phyloP scores from a whole-genome alignment of 2,329 filamentous ascomycete genomes.

The Pseudogymnoascus sp. region DNA sequence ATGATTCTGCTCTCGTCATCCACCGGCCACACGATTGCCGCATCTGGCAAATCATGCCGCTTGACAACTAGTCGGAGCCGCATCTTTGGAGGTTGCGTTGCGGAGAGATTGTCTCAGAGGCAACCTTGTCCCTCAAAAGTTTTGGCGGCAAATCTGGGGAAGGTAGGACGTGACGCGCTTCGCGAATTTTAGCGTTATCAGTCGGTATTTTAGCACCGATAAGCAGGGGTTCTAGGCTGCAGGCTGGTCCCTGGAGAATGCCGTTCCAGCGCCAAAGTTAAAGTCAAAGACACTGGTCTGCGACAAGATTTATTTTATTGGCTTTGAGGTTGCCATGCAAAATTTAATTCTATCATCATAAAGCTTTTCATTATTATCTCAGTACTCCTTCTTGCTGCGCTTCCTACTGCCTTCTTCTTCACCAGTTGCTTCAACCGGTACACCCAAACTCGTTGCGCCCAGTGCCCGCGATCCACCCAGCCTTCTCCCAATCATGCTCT shows the following conservation, averaged over 20 bases:
- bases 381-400: not conserved
- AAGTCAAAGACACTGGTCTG: not conserved
- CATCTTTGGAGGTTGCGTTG: constrained; percentile 35
- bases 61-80: constrained; percentile 67
- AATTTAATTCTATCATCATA: not conserved
- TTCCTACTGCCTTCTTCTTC: constrained; percentile 4
- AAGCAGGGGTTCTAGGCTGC: constrained; percentile 2
- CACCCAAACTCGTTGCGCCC: constrained; percentile 27
- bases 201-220: not conserved
- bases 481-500: constrained; percentile 36
- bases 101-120: not conserved
- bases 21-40: constrained; percentile 64
- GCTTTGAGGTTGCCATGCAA: not conserved
- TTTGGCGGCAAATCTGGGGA: constrained; percentile 1
- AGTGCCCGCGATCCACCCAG: constrained; percentile 24
- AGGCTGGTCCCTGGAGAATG: not conserved
- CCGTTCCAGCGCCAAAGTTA: not conserved
- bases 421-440: constrained; percentile 18
- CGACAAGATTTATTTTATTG: not conserved
- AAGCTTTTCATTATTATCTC: constrained; percentile 7
- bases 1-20: constrained; percentile 53
- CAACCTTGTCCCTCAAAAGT: not conserved
- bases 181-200: constrained; percentile 7
- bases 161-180: not conserved
- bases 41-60: constrained; percentile 65